These are phyloP conservation scores for Begonia fuchsioides DNA, from an alignment of 306 rosid species.

Conservation along the genomic window DNA sequence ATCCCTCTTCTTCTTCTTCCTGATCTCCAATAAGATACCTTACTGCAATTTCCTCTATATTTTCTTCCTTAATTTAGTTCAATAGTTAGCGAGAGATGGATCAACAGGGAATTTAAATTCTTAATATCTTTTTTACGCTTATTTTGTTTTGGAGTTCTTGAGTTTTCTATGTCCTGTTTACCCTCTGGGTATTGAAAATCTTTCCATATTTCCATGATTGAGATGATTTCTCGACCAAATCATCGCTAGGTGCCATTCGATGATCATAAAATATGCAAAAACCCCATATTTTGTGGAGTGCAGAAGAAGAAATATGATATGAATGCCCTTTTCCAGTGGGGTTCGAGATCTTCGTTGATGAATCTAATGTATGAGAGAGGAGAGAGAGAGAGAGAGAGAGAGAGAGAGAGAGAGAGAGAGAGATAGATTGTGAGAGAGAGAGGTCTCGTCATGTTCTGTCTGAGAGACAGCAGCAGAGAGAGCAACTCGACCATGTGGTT, in stretches of 20 bases:
- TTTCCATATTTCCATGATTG: neutral
- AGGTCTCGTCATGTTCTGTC: no score
- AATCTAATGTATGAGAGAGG: constrained; percentile 28
- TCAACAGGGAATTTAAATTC: neutral
- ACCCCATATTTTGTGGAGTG: no score
- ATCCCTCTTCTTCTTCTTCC: constrained; percentile 91
- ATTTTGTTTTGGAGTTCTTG: neutral
- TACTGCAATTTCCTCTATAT: constrained; percentile 15
- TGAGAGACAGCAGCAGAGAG: constrained; percentile 66
- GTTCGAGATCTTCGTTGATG: constrained; percentile 9
- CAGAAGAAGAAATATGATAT: constrained; percentile 9
- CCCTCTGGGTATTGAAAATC: neutral
- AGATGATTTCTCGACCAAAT: neutral
- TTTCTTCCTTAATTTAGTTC: neutral
- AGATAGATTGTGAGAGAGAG: no score
- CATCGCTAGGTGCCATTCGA: no score
- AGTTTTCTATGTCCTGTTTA: neutral
- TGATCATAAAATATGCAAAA: no score
- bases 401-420: constrained; percentile 2
- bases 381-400: constrained; percentile 6
- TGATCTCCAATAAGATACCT: constrained; percentile 38
- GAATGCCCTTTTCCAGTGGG: constrained; percentile 15
- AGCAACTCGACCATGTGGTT: no score
- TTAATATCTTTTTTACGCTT: neutral
- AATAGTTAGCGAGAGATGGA: constrained; percentile 3